Evolutionary conservation across 2,329 filamentous ascomycete species (phyloP), one percentile per base, ranked within the genome.

Genomic region (Alternaria viburni): DNA sequence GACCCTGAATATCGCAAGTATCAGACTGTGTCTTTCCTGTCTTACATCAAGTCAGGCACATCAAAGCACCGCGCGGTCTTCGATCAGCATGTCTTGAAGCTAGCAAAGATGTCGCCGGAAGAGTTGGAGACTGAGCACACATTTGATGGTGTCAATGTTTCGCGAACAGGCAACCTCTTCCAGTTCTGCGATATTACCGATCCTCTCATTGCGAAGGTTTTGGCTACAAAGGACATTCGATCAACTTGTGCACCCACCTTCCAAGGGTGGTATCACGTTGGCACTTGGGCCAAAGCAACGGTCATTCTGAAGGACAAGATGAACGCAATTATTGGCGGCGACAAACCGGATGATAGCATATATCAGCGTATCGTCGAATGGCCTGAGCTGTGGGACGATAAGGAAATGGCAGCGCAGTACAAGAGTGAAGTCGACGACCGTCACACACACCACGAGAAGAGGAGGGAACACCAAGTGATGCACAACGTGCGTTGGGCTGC

Each of bases 141-240:
- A 2, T 98, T 97, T 79, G 93, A 96, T 65, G 95, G 95, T 50
- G 84, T 89, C 62, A 86, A 86, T 3, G 88, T 95, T 58, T 88
- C 88, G 15, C 87, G 88, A 1, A 93, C 97, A 73, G 93, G 93
- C 43, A 96, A 96, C 73, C 90, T 96, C 54, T 99, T 93, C 91
- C 96, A 98, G 83, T 87, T 96, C 25, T 97, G 93, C 81, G 96
- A 99, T 78, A 90, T 98, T 58, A 91, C 88, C 0, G 95, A 98
- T 72, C 92, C 93, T 0, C 75, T 94, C 1, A 83, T 98, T 1
- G 82, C 83, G 1, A 79, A 83, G 11, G 82, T 97, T 4, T 84
- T 97, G 43, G 86, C 89, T 19, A 86, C 88, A 0, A 84, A 89
- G 0, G 84, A 88, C 6, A 75, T 85, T 3, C 77, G 80, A 32